Evolutionary conservation across 371 early-diverging fungal genomes (phyloP), one percentile per base, ranked within the genome.

Genomic region (Synchytrium microbalum): DNA sequence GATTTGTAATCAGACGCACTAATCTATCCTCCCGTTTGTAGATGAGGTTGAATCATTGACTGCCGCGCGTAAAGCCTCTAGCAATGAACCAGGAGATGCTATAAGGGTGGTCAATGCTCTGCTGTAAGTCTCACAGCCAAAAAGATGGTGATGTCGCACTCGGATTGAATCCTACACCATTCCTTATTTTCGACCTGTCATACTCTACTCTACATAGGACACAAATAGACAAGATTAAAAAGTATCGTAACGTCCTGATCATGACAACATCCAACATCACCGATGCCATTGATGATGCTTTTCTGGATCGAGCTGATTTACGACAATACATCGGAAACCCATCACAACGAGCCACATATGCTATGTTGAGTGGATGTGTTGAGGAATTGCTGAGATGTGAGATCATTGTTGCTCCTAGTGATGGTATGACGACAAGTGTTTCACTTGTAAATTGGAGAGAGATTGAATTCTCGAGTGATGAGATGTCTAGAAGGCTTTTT

Each of bases 21-120:
- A 28, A 32, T 26, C 33, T 54, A 60, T 64, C 2, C 27, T 13
- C n/a, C n/a, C n/a, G n/a, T 19, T 25, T 2, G 14, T 70, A 79
- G 87, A 87, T 69, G 87, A 87, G 54, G 86, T 87, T 10, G 87
- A 87, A 66, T 79, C 80, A 54, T 67, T 87, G 61, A 79, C 85
- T 14, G 79, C 85, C 0, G 82, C 84, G 26, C 72, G 85, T 46
- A 80, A 75, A 65, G 77, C 84, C 0, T 71, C 75, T 28, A 84
- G 84, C 23, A 68, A 73, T 54, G 84, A 85, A 64, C 86, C 86
- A 0, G 76, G 79, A 0, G 86, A 85, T 54, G 81, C 81, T 1
- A 75, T 86, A 46, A 72, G 84, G 33, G 87, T 84, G 0, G 78
- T 73, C 16, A 61, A 38, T 38, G 33, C 29, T 10, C 46, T 38